Conservation (phyloP, 768 basidiomycete genomes). For the Psilocybe sp. region DNA sequence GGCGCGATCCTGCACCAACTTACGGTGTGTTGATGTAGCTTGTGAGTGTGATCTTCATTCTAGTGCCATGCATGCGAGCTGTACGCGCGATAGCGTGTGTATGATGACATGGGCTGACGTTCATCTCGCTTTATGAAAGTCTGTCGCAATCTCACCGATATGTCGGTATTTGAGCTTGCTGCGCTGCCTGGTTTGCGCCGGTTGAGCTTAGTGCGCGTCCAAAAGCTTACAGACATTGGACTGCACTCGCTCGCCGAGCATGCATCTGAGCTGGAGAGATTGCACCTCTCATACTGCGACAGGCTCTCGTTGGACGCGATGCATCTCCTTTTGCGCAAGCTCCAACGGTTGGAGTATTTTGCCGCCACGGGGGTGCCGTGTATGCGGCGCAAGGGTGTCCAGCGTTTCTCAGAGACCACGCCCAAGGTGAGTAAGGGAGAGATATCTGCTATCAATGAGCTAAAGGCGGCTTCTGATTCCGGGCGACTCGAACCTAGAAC, state of each 20-base stretch:
- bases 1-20: conserved; percentile 64
- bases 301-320: conserved; percentile 74
- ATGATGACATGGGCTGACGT: conserved; percentile 7
- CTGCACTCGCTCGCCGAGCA: conserved; percentile 78
- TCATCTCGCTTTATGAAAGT: conserved; percentile 38
- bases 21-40: conserved; percentile 83
- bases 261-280: conserved; percentile 63
- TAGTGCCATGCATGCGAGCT: conserved; percentile 8
- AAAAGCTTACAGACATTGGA: conserved; percentile 81
- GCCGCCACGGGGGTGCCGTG: conserved; percentile 78
- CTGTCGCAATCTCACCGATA: conserved; percentile 81
- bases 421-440: conserved; percentile 53
- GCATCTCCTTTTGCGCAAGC: conserved; percentile 61
- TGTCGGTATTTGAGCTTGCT: conserved; percentile 80
- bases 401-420: conserved; percentile 72
- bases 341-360: conserved; percentile 66
- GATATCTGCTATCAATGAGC: conserved; percentile 11
- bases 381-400: conserved; percentile 65
- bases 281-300: conserved; percentile 87
- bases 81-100: conserved; percentile 1
- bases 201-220: conserved; percentile 77
- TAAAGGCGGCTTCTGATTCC: conserved; percentile 11
- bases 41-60: conserved; percentile 49
- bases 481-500: conserved; percentile 38
- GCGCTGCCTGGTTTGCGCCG: conserved; percentile 66